phyloP scores from a whole-genome alignment of 768 basidiomycete species.

The Pluteus cervinus region DNA sequence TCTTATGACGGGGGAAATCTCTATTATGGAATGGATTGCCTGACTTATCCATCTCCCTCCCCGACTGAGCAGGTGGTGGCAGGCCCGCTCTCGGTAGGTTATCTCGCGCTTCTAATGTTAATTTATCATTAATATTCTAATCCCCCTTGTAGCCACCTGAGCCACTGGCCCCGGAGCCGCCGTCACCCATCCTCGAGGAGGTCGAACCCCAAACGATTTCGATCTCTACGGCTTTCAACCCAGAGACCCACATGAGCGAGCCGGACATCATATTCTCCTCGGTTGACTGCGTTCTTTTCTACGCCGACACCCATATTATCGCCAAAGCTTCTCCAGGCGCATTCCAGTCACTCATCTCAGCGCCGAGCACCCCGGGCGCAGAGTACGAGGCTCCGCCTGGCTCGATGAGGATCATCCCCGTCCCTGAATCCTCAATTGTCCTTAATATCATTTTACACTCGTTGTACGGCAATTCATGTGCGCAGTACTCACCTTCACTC shows the following conservation, averaged over 20 bases:
- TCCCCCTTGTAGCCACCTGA: no score
- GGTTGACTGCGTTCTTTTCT: constrained; percentile 11
- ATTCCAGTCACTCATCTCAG: constrained; percentile 8
- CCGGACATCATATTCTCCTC: constrained; percentile 10
- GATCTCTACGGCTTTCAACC: constrained; percentile 11
- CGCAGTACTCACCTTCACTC: constrained; percentile 44
- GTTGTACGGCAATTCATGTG: constrained; percentile 43
- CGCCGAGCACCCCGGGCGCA: background rate
- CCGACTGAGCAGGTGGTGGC: no score
- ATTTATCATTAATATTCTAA: no score
- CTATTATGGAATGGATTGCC: no score
- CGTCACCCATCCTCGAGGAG: background rate
- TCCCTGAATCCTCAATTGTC: constrained; percentile 36
- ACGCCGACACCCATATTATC: constrained; percentile 7
- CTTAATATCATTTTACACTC: constrained; percentile 54
- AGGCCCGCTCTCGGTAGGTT: no score
- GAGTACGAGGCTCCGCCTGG: no score
- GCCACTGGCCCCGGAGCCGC: no score
- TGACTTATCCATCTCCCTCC: no score
- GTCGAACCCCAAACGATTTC: constrained; percentile 2
- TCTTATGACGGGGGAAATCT: no score
- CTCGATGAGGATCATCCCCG: no score
- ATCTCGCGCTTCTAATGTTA: no score
- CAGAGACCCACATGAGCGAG: constrained; percentile 1
- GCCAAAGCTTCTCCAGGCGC: constrained; percentile 6